These are phyloP conservation scores for Colletotrichum sp. DNA, from an alignment of 2,329 filamentous ascomycete genomes.

Conservation along the genomic window DNA sequence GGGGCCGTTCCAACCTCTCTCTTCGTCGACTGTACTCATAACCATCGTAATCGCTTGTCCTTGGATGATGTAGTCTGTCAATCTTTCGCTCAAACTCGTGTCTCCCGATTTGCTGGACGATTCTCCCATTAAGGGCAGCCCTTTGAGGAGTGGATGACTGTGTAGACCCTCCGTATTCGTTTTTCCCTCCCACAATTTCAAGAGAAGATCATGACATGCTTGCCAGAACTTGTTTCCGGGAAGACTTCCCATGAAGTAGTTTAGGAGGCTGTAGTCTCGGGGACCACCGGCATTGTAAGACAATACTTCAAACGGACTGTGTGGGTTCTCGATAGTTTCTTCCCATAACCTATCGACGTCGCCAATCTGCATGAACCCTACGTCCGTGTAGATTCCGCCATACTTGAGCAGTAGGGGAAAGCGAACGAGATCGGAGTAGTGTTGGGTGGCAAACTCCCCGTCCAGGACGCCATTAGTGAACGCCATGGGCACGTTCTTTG, in stretches of 20 bases:
- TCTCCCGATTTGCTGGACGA: slow-evolving; percentile 39
- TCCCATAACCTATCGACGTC: slow-evolving; percentile 60
- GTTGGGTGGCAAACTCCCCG: slow-evolving; percentile 56
- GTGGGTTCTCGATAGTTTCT: slow-evolving; percentile 48
- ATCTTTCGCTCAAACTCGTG: slow-evolving; percentile 35
- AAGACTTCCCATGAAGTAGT: slow-evolving; percentile 52
- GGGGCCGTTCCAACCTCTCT: slow-evolving; percentile 59
- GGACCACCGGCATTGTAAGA: slow-evolving; percentile 46
- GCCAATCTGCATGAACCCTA: slow-evolving; percentile 61
- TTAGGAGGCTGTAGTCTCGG: slow-evolving; percentile 43
- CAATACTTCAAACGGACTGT: slow-evolving; percentile 52
- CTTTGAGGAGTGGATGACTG: slow-evolving; percentile 49
- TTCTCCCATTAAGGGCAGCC: slow-evolving; percentile 42
- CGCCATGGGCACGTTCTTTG: background rate
- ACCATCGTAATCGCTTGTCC: slow-evolving; percentile 57
- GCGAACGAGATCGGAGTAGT: slow-evolving; percentile 63
- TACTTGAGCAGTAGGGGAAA: slow-evolving; percentile 61
- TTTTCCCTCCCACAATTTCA: slow-evolving; percentile 58
- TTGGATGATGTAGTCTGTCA: slow-evolving; percentile 64
- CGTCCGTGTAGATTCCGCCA: slow-evolving; percentile 64
- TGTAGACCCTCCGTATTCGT: slow-evolving; percentile 57
- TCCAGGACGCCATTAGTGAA: slow-evolving; percentile 46
- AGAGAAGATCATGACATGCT: slow-evolving; percentile 51
- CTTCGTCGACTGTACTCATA: slow-evolving; percentile 55
- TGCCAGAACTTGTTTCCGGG: background rate